Conservation (phyloP, 2,329 filamentous ascomycete species). For the Cryphonectria naterciae region DNA sequence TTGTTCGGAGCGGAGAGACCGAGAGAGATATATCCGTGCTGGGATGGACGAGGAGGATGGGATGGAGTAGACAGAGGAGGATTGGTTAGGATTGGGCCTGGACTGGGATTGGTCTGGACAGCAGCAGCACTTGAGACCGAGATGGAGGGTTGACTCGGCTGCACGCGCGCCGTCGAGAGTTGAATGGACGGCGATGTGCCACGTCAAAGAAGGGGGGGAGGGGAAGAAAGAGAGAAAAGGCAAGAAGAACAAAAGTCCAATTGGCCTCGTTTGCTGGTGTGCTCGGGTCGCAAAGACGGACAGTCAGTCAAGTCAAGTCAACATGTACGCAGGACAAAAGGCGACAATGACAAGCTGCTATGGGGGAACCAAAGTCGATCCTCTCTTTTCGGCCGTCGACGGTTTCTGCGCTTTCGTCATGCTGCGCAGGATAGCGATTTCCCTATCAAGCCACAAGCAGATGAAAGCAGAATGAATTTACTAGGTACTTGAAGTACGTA, state of each 20-base stretch:
- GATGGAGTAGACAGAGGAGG: background rate
- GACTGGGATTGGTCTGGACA: background rate
- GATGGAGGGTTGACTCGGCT: background rate
- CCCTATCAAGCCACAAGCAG: background rate
- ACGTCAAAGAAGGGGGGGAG: background rate
- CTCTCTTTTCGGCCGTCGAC: background rate
- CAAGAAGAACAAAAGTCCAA: background rate
- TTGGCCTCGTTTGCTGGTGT: background rate
- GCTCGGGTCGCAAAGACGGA: background rate
- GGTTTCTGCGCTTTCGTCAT: constrained; percentile 3
- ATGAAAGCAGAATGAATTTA: background rate
- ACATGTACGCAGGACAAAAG: background rate
- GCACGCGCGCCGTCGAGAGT: background rate
- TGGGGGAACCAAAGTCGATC: background rate
- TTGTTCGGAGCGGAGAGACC: constrained; percentile 1
- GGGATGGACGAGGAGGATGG: background rate
- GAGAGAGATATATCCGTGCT: background rate
- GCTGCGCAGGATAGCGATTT: background rate
- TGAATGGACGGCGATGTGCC: constrained; percentile 12
- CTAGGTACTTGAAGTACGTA: background rate
- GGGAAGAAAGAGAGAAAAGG: background rate
- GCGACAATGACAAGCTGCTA: background rate
- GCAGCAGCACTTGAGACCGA: too few species aligned
- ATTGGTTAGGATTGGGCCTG: background rate
- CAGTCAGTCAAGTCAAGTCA: background rate